These are phyloP conservation scores for Alternaria conjuncta DNA, from an alignment of 2,329 filamentous ascomycete species.

Conservation along the genomic window DNA sequence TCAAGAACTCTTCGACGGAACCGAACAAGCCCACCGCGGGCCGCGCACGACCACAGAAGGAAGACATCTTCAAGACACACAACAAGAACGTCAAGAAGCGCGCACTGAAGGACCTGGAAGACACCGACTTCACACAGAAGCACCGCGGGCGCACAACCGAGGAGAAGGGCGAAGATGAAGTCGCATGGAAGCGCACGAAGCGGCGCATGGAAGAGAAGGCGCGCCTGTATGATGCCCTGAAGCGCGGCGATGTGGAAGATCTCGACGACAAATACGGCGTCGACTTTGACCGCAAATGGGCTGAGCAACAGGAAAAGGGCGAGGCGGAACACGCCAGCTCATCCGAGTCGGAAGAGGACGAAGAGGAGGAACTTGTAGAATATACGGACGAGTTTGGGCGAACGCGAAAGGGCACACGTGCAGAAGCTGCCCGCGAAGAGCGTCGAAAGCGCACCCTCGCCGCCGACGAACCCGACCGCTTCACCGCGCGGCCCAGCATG, in stretches of 20 bases:
- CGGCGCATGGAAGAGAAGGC: slow-evolving; percentile 91
- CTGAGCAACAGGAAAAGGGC: slow-evolving; percentile 63
- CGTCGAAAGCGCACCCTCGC: slow-evolving; percentile 62
- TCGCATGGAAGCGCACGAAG: slow-evolving; percentile 69
- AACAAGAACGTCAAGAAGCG: slow-evolving; percentile 69
- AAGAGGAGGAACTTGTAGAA: slow-evolving; percentile 73
- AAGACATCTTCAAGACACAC: slow-evolving; percentile 72
- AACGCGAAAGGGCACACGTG: slow-evolving; percentile 73
- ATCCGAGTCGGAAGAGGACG: slow-evolving; percentile 41
- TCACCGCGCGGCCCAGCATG: slow-evolving; percentile 70
- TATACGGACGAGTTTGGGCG: slow-evolving; percentile 93
- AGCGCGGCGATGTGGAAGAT: slow-evolving; percentile 77
- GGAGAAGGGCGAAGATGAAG: slow-evolving; percentile 63
- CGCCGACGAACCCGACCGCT: slow-evolving; percentile 68
- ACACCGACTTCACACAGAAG: slow-evolving; percentile 65
- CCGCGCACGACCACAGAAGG: slow-evolving; percentile 65
- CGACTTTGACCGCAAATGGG: slow-evolving; percentile 97
- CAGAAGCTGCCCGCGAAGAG: slow-evolving; percentile 70
- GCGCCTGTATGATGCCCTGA: slow-evolving; percentile 85
- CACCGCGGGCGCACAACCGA: slow-evolving; percentile 63
- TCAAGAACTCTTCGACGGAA: slow-evolving; percentile 59
- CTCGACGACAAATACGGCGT: slow-evolving; percentile 71
- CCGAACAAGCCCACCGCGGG: slow-evolving; percentile 54
- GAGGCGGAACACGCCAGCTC: slow-evolving; percentile 51
- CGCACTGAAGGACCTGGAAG: slow-evolving; percentile 65